phyloP scores from a whole-genome alignment of 2,329 filamentous ascomycete species.

The Aspergillus bombycis region DNA sequence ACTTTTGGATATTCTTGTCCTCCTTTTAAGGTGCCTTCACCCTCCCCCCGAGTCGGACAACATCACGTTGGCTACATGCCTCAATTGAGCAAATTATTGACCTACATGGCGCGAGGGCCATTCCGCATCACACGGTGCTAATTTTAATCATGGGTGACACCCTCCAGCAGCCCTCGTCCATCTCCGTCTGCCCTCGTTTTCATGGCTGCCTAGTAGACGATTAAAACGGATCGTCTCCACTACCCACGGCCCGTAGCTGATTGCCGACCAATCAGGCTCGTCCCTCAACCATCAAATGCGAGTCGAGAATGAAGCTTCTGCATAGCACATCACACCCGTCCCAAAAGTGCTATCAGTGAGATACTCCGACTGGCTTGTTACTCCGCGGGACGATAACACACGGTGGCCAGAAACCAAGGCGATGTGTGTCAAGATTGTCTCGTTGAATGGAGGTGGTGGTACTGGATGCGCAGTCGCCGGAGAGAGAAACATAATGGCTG shows the following conservation, averaged over 20 bases:
- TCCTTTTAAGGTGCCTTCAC: not conserved
- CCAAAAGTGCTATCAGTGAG: not conserved
- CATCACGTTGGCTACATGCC: no score
- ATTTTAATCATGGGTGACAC: not conserved
- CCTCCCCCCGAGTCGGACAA: not conserved
- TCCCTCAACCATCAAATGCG: no score
- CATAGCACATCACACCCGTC: not conserved
- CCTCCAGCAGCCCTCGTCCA: not conserved
- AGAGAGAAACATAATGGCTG: not conserved
- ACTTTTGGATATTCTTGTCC: not conserved
- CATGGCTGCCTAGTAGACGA: constrained; percentile 1
- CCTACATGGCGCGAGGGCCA: no score
- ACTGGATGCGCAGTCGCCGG: no score
- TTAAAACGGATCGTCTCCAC: not conserved
- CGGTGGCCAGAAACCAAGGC: not conserved
- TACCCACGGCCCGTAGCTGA: not conserved
- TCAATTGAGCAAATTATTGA: not conserved
- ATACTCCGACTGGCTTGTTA: not conserved
- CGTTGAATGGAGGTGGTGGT: not conserved
- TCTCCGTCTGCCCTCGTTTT: not conserved
- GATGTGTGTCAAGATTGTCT: not conserved
- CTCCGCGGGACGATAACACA: not conserved
- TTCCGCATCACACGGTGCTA: not conserved
- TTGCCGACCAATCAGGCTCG: not conserved
- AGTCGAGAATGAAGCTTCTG: not conserved